Percentiles rank a stretch among this genome's conserved stretches.
Evolutionary conservation across 176 grass and related monocot genomes (phyloP).

Genomic region (Ensete ventricosum): DNA sequence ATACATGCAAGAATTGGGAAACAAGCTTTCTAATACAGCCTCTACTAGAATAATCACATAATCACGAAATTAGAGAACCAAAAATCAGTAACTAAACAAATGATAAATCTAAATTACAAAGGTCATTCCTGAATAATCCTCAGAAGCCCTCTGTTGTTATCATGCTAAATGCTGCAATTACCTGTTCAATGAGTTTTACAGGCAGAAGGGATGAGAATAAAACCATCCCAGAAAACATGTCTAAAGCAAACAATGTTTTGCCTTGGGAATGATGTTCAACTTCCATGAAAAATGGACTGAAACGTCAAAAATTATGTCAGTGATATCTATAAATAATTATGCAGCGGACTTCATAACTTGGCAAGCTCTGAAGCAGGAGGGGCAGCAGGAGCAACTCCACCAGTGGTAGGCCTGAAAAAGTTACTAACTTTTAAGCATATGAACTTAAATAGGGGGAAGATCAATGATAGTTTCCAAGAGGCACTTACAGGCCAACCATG

Average conservation of each 20-base stretch:
- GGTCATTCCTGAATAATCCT: no score
- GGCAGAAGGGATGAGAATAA: slow-evolving; percentile 2
- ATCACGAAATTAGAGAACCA: no score
- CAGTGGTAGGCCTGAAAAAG: slow-evolving; percentile 64
- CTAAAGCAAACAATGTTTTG: not conserved
- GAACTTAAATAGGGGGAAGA: not conserved
- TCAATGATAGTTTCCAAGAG: not conserved
- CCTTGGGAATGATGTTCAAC: not conserved
- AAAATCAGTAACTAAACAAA: no score
- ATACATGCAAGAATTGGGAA: no score
- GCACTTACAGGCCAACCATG: slow-evolving; percentile 70
- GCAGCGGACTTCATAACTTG: slow-evolving; percentile 23
- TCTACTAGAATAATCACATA: no score
- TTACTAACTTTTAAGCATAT: not conserved
- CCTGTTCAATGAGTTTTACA: slow-evolving; percentile 6
- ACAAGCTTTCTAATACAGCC: no score
- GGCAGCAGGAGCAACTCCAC: slow-evolving; percentile 45
- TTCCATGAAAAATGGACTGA: slow-evolving; percentile 7
- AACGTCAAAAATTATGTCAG: not conserved
- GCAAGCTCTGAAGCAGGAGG: slow-evolving; percentile 7
- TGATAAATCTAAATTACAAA: no score
- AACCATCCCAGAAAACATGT: slow-evolving; percentile 11
- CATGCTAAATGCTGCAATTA: not conserved
- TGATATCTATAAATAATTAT: slow-evolving; percentile 14
- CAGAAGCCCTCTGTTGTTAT: no score